Conservation (phyloP, 2,329 filamentous ascomycete genomes). For the Fusarium citri region DNA sequence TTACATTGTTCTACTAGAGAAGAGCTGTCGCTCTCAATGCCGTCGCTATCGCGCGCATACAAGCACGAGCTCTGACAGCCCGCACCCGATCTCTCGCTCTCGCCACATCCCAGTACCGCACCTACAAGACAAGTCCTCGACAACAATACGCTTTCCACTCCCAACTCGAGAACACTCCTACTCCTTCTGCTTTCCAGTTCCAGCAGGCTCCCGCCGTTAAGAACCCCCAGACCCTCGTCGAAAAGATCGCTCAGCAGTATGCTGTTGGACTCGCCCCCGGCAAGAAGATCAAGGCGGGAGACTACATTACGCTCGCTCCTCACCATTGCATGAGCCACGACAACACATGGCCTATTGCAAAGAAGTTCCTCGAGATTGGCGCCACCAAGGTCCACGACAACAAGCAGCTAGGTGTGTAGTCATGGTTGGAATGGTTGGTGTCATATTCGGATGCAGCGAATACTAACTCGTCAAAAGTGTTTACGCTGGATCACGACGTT, state of each 20-base stretch:
- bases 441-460: constrained; percentile 49
- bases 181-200: constrained; percentile 66
- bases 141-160: constrained; percentile 63
- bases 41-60: constrained; percentile 12
- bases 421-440: too few species aligned
- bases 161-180: constrained; percentile 66
- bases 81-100: constrained; percentile 26
- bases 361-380: constrained; percentile 83
- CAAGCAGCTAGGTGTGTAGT: constrained; percentile 61
- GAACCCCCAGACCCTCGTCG: constrained; percentile 81
- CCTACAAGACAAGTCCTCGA: constrained; percentile 24
- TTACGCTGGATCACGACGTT: constrained; percentile 89
- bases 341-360: constrained; percentile 79
- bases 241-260: constrained; percentile 91
- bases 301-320: constrained; percentile 83
- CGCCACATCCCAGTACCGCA: constrained; percentile 23
- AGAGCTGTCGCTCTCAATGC: constrained; percentile 36
- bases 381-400: constrained; percentile 77
- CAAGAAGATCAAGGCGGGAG: constrained; percentile 81
- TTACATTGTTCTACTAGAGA: constrained; percentile 6
- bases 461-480: constrained; percentile 59
- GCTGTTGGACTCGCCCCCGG: constrained; percentile 79
- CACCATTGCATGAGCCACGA: constrained; percentile 88
- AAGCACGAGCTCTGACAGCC: constrained; percentile 9
- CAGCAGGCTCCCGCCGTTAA: constrained; percentile 49